A percentile compares a stretch with the other conserved stretches of the same genome.
Conservation (phyloP, 108 stramenopile genomes). For the Nitzschia sp. region DNA sequence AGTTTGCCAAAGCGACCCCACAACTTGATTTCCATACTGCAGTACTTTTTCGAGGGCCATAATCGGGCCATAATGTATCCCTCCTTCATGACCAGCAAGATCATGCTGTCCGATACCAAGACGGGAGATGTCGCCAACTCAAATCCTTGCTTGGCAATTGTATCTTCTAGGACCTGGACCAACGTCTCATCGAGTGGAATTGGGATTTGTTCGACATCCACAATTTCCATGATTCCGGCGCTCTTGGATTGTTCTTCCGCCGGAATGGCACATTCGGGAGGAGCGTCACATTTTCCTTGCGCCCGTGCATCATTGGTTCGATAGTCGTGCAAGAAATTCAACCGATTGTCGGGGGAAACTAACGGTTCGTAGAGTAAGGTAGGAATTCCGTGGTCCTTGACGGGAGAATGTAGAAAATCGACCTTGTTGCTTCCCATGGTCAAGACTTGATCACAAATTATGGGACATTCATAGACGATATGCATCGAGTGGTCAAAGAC, state of each 20-base stretch:
- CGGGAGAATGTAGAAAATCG: slow-evolving; percentile 34
- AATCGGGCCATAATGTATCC: slow-evolving; percentile 67
- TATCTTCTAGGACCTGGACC: slow-evolving; percentile 24
- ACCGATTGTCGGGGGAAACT: not conserved
- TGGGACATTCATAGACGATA: slow-evolving; percentile 34
- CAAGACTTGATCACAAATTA: slow-evolving; percentile 65
- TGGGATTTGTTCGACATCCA: slow-evolving; percentile 61
- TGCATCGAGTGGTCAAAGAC: slow-evolving; percentile 43
- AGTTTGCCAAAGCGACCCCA: slow-evolving; percentile 44
- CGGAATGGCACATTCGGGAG: slow-evolving; percentile 56
- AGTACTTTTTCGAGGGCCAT: slow-evolving; percentile 56
- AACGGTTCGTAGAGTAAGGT: slow-evolving; percentile 27
- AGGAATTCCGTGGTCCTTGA: slow-evolving; percentile 39
- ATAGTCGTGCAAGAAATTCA: slow-evolving; percentile 34
- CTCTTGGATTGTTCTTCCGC: slow-evolving; percentile 42
- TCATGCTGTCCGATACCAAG: slow-evolving; percentile 23
- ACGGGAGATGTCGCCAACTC: slow-evolving; percentile 49
- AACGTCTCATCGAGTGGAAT: slow-evolving; percentile 21
- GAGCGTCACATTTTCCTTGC: slow-evolving; percentile 1
- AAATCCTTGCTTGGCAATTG: slow-evolving; percentile 43
- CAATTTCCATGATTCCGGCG: slow-evolving; percentile 43
- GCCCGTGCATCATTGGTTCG: slow-evolving; percentile 9
- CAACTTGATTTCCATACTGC: slow-evolving; percentile 66
- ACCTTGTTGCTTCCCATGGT: slow-evolving; percentile 40
- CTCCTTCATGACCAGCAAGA: slow-evolving; percentile 40